These are phyloP conservation scores for Clonostachys rhizophaga DNA, from an alignment of 2,329 filamentous ascomycete genomes.

Conservation along the genomic window DNA sequence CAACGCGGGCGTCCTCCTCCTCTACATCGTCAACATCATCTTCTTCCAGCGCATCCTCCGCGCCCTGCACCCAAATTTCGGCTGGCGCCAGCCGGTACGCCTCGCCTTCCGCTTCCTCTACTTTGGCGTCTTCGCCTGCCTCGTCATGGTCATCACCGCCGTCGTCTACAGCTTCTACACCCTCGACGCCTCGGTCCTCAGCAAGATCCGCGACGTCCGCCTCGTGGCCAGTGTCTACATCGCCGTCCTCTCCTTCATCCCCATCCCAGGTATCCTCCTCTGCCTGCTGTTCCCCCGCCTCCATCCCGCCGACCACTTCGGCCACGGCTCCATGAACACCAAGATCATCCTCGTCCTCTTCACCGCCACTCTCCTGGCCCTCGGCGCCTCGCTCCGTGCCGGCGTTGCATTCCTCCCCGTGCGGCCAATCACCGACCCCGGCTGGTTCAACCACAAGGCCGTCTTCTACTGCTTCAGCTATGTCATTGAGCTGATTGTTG, in stretches of 20 bases:
- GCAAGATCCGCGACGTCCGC: conserved; percentile 58
- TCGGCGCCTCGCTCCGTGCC: conserved; percentile 67
- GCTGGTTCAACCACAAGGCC: conserved; percentile 66
- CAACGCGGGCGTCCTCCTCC: conserved; percentile 66
- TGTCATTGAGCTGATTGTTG: conserved; percentile 64
- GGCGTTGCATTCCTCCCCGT: conserved; percentile 47
- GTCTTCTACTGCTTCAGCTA: conserved; percentile 82
- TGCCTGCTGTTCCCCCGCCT: conserved; percentile 45
- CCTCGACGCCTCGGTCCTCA: conserved; percentile 40
- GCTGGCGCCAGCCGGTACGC: conserved; percentile 57
- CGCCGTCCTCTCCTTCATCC: conserved; percentile 61
- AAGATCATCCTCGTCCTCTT: conserved; percentile 63
- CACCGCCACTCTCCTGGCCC: conserved; percentile 53
- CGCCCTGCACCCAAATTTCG: conserved; percentile 64
- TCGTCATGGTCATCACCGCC: conserved; percentile 62
- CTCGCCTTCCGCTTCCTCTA: conserved; percentile 53
- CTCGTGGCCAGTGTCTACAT: conserved; percentile 63
- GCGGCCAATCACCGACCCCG: conserved; percentile 46
- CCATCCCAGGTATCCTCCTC: conserved; percentile 39
- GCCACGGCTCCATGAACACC: conserved; percentile 58
- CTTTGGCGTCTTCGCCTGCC: conserved; percentile 48
- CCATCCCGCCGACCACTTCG: conserved; percentile 43
- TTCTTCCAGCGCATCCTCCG: conserved; percentile 73
- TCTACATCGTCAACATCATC: conserved; percentile 76
- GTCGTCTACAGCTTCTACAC: conserved; percentile 66